A percentile compares a stretch with the other conserved stretches of the same genome.
phyloP scores from a whole-genome alignment of 1,284 basidiomycete species.

The Tilletia walkeri region DNA sequence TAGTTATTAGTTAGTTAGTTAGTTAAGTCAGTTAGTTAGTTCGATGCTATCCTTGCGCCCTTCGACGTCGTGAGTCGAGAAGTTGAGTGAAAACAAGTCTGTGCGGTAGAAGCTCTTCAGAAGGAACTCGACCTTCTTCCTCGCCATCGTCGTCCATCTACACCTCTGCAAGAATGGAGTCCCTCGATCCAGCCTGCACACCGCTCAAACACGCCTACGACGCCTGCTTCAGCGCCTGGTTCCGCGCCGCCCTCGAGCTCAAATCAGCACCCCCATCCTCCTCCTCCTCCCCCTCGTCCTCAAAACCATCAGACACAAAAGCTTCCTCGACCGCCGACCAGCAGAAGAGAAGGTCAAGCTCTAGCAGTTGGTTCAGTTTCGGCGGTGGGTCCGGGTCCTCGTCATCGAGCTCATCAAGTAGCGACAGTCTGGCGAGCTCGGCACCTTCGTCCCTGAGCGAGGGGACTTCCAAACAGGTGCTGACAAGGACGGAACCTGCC shows the following conservation, averaged over 20 bases:
- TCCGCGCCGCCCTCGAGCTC: slow-evolving; percentile 76
- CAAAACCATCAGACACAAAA: slow-evolving; percentile 8
- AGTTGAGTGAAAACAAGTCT: too few species aligned
- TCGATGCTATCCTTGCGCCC: too few species aligned
- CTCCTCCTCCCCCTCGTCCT: slow-evolving; percentile 15
- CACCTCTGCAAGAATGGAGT: slow-evolving; percentile 35
- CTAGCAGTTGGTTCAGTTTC: slow-evolving; percentile 23
- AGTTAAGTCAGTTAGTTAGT: too few species aligned
- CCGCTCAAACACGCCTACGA: slow-evolving; percentile 85
- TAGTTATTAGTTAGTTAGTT: too few species aligned
- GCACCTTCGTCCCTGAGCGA: not conserved
- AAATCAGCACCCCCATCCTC: slow-evolving; percentile 25
- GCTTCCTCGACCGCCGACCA: not conserved
- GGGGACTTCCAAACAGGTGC: slow-evolving; percentile 17
- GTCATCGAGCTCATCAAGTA: not conserved
- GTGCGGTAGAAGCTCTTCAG: not conserved
- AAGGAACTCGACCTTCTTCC: not conserved
- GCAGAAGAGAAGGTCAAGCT: slow-evolving; percentile 28
- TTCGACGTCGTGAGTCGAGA: too few species aligned
- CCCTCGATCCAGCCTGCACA: slow-evolving; percentile 75
- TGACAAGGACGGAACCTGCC: slow-evolving; percentile 27
- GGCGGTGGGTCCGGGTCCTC: slow-evolving; percentile 16
- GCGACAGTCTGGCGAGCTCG: slow-evolving; percentile 56
- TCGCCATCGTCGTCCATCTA: not conserved
- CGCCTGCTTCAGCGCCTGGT: slow-evolving; percentile 92